Base-by-base conservation (phyloP, 2,329 filamentous ascomycete species). In the Hirsutella rhossiliensis region DNA sequence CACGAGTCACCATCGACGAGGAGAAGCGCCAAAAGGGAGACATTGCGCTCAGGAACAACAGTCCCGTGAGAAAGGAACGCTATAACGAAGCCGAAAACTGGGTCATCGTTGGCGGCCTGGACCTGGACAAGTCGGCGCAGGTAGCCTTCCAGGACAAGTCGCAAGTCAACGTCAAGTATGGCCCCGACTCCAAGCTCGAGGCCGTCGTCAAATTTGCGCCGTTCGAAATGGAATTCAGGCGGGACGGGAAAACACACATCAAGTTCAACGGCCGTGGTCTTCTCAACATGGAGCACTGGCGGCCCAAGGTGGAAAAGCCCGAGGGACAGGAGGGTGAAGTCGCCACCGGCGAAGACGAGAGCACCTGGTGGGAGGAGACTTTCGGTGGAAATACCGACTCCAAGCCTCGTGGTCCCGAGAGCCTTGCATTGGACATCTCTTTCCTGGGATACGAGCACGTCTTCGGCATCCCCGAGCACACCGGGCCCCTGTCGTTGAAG, bases 311-410 rank as follows among this genome's bases (percentile, higher is more conserved):
- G 15, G 89, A 95, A 37, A 68, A 72, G 52, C 68, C 69, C 45
- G 62, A 66, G 40, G 63, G 59, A 5, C 62, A 68, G 46, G 61
- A 65, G 11, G 59, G 62, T n/a, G 71, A 68, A 42, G 61, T 68
- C 23, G 61, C 64, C 12, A 61, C 63, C 11, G 72, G 70, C 13
- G 78, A 84, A 50, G 85, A 92, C 51, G 85, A 96, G 59, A 84
- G 82, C 64, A 96, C 89, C 4, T 96, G 88, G 87, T 98, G 92
- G 92, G 92, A 98, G 7, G 92, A 98, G 68, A 78, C 76, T 0
- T 98, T 98, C 62, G 90, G 90, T 50, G 89, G 90, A 48, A 94
- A 92, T 61, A 97, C 89, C 0, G 92, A 98, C 62, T 78, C 82
- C 5, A 98, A 98, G 65, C 90, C 92, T n/a, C 80, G 81, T 56